Base-by-base conservation (phyloP, 139 green algal species). In the Coelastrella sp. region DNA sequence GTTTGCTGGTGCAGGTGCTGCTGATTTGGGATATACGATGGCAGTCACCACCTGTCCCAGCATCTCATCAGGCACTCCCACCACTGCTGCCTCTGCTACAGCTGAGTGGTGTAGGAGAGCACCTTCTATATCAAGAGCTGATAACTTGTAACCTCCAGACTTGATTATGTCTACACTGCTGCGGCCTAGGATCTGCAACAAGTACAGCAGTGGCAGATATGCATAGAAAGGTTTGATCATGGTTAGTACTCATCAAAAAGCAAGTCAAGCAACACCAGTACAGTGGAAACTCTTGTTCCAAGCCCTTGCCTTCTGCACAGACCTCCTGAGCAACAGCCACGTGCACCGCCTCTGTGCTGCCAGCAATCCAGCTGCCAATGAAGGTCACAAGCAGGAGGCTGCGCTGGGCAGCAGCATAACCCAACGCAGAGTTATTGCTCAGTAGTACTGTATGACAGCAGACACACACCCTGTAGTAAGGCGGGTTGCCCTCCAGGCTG, bases 131-230 rank as follows among this genome's bases (percentile, higher is more conserved):
- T 96, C 92, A 20, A 99, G 92, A 6, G 96, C 97, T 58, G 92
- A 96, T n/a, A 99, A 92, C 93, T 99, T 99, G 93, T 97, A 99
- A 8, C 98, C 98, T 19, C 96, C 93, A 35, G 87, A 94, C 93
- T 99, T 99, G 89, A 99, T 97, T 78, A 99, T 97, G 94, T 99
- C 98, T 7, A 99, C 97, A 11, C 89, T 96, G 49, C 93, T 96
- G 70, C 98, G 92, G 6, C 98, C 98, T 24, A 99, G 91, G 58
- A 99, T 98, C 93, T 89, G 92, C 19, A 14, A 63, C 75, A 68
- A 24, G 9, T 58, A n/a, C 79, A 70, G 79, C 79, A 70, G 6
- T 49, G 35, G 35, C 35, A 49, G 3, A 49, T 49, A 49, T 49
- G 3, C 1, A 49, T 49, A 49, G 35, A 49, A 49, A 49, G 35